Base-by-base conservation (phyloP, 208 protist species). In the Trypanosoma conorhini region DNA sequence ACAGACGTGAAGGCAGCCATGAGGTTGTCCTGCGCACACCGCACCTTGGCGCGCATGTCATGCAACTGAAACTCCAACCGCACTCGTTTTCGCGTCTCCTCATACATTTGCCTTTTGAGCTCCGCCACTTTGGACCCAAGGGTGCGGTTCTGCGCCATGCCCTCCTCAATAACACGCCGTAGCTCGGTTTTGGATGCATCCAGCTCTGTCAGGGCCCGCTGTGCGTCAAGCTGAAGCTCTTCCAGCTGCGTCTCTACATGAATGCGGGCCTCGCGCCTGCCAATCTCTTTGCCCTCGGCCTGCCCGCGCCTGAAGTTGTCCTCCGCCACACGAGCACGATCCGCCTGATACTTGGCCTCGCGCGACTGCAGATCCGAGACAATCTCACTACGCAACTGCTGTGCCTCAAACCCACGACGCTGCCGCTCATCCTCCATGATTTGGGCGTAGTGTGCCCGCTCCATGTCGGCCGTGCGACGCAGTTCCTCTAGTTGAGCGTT, bases 371-470 rank as follows among this genome's bases (percentile, higher is more conserved):
- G 76, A 65, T 92, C 86, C 30, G 71, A 59, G 2, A 93, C 56
- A 38, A 93, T 85, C 50, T 95, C 88, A 30, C 65, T 63, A 28
- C 90, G 85, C 46, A 95, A 74, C 70, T 89, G 73, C 62, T 82
- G 77, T 33, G 71, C 72, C 60, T 95, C 87, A 24, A 67, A 57
- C 19, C 68, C 70, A 58, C 82, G 81, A 38, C 82, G 72, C 46
- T 84, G 74, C 0, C 86, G 80, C 58, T 95, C 87, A 30, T 92
- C 82, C 66, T 93, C 85, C 79, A 93, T 88, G 19, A 92, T 64
- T 55, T 86, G 78, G 9, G 80, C 60, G 58, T 88, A 72, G 44
- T 85, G 83, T 55, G 80, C 46, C 8, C 86, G 83, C 57, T 88
- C 78, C 26, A 79, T 79, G 35, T 92, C 86, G 0, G 85, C 83